These are phyloP conservation scores for Lactarius sanguifluus DNA, from an alignment of 768 basidiomycete species.

Conservation along the genomic window DNA sequence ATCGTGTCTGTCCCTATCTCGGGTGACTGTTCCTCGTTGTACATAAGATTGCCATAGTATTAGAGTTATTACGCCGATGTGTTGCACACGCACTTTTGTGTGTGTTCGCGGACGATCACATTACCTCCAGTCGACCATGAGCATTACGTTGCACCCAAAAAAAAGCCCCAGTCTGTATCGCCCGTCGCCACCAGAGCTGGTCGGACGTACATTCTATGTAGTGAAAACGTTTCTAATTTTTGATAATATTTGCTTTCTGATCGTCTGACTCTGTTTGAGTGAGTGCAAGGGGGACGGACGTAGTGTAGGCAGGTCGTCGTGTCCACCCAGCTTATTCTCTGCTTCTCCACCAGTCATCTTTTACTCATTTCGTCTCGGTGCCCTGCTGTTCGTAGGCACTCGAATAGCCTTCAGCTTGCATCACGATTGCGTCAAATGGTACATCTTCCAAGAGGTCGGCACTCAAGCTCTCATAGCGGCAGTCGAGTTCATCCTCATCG, in stretches of 20 bases:
- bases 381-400: constrained; percentile 25
- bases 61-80: neutral
- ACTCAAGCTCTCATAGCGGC: constrained; percentile 27
- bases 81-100: neutral
- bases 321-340: no score
- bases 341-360: neutral
- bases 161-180: no score
- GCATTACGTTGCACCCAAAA: no score
- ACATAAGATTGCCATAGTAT: neutral
- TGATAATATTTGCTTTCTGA: no score
- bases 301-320: no score
- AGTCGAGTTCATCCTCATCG: constrained; percentile 33
- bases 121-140: no score
- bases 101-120: neutral
- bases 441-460: constrained; percentile 22
- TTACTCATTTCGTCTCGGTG: neutral
- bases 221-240: no score
- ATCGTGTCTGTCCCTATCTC: neutral
- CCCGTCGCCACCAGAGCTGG: no score
- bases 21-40: neutral
- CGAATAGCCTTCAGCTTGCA: constrained; percentile 16
- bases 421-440: constrained; percentile 31
- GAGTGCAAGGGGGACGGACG: no score
- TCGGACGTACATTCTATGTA: no score
- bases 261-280: no score